A percentile compares a stretch with the other conserved stretches of the same genome.
Conservation (phyloP, 2,329 filamentous ascomycete genomes). For the Blumeria graminis region DNA sequence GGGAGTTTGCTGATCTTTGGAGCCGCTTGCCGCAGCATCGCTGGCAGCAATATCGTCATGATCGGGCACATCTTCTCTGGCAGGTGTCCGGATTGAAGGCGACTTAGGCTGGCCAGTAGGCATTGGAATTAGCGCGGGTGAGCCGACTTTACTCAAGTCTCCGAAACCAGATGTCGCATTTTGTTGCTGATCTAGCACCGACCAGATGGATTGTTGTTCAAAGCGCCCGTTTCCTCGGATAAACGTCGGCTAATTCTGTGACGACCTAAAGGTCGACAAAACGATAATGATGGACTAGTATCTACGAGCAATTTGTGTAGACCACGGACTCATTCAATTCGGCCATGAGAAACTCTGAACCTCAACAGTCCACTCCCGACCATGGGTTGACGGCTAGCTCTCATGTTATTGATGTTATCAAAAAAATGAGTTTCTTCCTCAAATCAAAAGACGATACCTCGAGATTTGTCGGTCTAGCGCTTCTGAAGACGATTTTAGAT, state of each 20-base stretch:
- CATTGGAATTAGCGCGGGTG: neutral
- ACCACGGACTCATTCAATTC: neutral
- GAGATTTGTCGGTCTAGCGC: constrained; percentile 40
- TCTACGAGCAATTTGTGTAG: neutral
- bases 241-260: neutral
- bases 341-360: neutral
- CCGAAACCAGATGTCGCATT: neutral
- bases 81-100: neutral
- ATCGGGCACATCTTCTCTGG: neutral
- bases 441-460: constrained; percentile 39
- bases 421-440: constrained; percentile 30
- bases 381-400: constrained; percentile 1
- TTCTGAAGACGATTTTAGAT: constrained; percentile 41
- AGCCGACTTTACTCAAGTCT: neutral
- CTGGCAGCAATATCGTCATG: neutral
- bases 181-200: neutral
- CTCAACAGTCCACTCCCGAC: neutral
- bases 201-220: no score
- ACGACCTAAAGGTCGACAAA: neutral
- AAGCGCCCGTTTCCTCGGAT: neutral
- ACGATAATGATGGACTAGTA: no score
- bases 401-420: constrained; percentile 11
- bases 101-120: neutral
- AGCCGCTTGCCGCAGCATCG: no score
- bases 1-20: no score